These are phyloP conservation scores for Tephrocybe sp. DNA, from an alignment of 768 basidiomycete species.

Conservation along the genomic window DNA sequence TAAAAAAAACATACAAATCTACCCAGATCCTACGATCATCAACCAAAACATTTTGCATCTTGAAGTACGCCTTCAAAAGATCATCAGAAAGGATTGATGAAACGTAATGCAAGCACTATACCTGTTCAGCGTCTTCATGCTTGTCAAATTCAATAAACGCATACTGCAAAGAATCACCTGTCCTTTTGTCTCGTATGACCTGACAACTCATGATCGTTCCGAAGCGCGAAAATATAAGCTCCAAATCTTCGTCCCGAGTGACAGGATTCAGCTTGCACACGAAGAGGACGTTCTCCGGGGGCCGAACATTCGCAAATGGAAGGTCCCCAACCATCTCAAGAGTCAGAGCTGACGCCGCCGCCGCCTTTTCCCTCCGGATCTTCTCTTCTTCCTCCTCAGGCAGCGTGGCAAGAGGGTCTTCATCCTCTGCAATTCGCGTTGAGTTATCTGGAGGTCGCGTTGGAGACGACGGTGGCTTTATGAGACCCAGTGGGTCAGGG, in stretches of 20 bases:
- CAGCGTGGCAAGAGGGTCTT: constrained; percentile 78
- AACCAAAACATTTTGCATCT: constrained; percentile 99
- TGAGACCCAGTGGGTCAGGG: constrained; percentile 77
- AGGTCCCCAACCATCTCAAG: constrained; percentile 99
- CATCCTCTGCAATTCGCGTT: constrained; percentile 92
- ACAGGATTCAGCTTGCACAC: constrained; percentile 98
- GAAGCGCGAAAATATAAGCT: constrained; percentile 95
- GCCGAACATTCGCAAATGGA: constrained; percentile 96
- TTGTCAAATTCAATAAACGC: constrained; percentile 99
- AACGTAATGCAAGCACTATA: constrained; percentile 23
- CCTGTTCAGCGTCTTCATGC: constrained; percentile 91
- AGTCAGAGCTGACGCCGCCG: constrained; percentile 89
- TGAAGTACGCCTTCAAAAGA: constrained; percentile 82
- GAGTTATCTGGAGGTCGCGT: constrained; percentile 80
- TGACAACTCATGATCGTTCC: constrained; percentile 97
- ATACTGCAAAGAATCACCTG: constrained; percentile 95
- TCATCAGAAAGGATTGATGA: constrained; percentile 1
- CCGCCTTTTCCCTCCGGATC: constrained; percentile 81
- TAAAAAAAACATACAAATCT: constrained; percentile 70
- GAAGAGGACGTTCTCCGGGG: constrained; percentile 97
- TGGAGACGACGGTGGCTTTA: constrained; percentile 73
- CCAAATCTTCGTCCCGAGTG: constrained; percentile 92
- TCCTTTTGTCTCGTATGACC: constrained; percentile 93
- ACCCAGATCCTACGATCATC: constrained; percentile 99
- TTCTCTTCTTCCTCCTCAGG: constrained; percentile 87